Percentiles rank a stretch among this genome's conserved stretches.
Conservation (phyloP, 1,284 basidiomycete species). For the Coniferiporia weirii region DNA sequence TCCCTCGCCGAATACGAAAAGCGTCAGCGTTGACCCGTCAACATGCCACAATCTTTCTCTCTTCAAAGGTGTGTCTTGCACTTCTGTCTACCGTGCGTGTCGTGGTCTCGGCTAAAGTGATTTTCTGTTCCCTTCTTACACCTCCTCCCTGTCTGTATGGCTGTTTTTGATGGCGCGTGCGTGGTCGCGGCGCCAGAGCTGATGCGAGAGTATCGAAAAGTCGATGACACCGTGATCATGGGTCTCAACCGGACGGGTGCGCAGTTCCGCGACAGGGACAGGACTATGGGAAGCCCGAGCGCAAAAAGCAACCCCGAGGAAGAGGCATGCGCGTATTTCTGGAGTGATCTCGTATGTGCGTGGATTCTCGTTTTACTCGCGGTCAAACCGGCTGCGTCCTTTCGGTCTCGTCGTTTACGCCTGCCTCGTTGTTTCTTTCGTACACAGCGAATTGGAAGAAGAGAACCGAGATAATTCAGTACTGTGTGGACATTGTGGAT, state of each 20-base stretch:
- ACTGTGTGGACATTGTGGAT: constrained; percentile 73
- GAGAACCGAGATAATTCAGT: constrained; percentile 71
- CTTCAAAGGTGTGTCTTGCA: constrained; percentile 67
- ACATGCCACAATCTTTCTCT: constrained; percentile 77
- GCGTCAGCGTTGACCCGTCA: constrained; percentile 58
- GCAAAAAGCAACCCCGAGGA: constrained; percentile 52
- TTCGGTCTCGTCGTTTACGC: not conserved
- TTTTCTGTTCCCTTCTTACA: not conserved
- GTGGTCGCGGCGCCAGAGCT: constrained; percentile 51
- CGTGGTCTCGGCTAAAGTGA: not conserved
- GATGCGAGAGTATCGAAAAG: constrained; percentile 76
- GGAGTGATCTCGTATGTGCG: constrained; percentile 80
- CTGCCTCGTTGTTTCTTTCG: not conserved
- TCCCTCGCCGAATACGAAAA: constrained; percentile 46
- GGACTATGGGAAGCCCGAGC: constrained; percentile 32
- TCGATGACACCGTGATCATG: constrained; percentile 83
- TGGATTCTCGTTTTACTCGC: constrained; percentile 20
- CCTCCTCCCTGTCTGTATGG: not conserved
- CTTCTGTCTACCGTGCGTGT: not conserved
- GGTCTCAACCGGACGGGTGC: constrained; percentile 80
- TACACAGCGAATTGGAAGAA: constrained; percentile 76
- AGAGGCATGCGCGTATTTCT: constrained; percentile 73
- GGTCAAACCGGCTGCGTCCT: not conserved
- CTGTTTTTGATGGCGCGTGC: not conserved
- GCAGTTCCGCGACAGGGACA: constrained; percentile 69